These are phyloP conservation scores for Aureobasidium musti DNA, from an alignment of 2,329 filamentous ascomycete species.

Conservation along the genomic window DNA sequence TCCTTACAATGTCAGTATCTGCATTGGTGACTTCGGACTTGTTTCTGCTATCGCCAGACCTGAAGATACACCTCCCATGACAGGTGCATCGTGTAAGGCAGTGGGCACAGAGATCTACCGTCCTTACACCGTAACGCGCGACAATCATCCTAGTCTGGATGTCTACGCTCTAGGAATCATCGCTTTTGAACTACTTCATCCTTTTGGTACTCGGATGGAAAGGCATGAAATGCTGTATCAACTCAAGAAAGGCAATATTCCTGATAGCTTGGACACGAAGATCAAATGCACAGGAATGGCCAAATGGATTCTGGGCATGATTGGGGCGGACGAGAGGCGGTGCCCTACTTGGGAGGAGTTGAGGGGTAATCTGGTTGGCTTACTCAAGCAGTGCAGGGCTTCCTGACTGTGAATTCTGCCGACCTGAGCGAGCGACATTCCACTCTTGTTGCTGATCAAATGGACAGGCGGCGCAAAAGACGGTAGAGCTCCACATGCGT, in stretches of 20 bases:
- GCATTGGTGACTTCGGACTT: constrained; percentile 69
- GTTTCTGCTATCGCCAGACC: constrained; percentile 57
- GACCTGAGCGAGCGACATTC: background rate
- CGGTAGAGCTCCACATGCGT: background rate
- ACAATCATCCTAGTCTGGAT: constrained; percentile 57
- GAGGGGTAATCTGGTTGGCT: background rate
- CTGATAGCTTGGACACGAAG: constrained; percentile 36
- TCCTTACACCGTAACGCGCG: constrained; percentile 46
- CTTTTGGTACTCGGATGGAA: constrained; percentile 52
- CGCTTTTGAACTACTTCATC: constrained; percentile 61
- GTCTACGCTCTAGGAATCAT: constrained; percentile 64
- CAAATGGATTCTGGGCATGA: constrained; percentile 40
- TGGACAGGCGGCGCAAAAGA: background rate
- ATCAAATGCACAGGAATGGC: constrained; percentile 36
- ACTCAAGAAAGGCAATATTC: constrained; percentile 41
- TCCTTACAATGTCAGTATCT: constrained; percentile 54
- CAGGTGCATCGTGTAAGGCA: constrained; percentile 41
- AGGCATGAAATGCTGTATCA: constrained; percentile 42
- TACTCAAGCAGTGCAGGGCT: background rate
- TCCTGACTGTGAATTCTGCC: background rate
- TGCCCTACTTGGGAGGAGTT: constrained; percentile 41
- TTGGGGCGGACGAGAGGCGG: constrained; percentile 38
- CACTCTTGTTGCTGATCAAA: background rate
- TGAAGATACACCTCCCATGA: constrained; percentile 35
- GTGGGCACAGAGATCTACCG: constrained; percentile 66